Evolutionary conservation across 2,329 filamentous ascomycete species (phyloP), one percentile per base, ranked within the genome.

Genomic region (Xylaria arbuscula): DNA sequence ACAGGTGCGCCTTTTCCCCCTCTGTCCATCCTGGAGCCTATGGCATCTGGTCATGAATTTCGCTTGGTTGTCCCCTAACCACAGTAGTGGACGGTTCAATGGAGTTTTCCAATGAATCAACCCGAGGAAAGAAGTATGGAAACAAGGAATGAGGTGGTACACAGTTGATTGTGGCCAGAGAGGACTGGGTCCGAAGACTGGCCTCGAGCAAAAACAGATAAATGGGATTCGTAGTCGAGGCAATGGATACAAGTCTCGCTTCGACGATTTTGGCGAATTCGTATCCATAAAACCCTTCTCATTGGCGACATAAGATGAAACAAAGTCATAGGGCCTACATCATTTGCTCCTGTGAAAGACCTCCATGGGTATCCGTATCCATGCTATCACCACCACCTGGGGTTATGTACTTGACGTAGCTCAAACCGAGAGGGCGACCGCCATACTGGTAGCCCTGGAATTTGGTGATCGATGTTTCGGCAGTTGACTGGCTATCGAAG

Each of bases 361-460:
- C 92, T 59, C 86, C 88, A 64, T 88, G 87, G 72, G 92, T 88
- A 70, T 93, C 90, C 40, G 90, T 93, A 73, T 98, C 94, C 93
- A 98, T 97, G 74, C 85, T 87, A 72, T 94, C 91, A 71, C 83
- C 83, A 58, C 85, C 85, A 48, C 88, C 86, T 62, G 88, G 85
- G 78, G 91, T 95, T 72, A 93, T 85, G 81, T 98, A 98, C 82
- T 96, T 97, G 84, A 98, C 95, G 78, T 93, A 98, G 80, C 91
- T 95, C 77, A 99, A 86, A 66, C 94, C 94, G 69, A 99, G 90
- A 75, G 96, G 96, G 73, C 96, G 93, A 64, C 94, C 94, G 73
- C 96, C 96, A 77, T 99, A 99, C 80, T 97, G 93, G 79, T 99
- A 99, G 65, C 94, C 94, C 74, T 96, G 95, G 84, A 99, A 99